phyloP scores from a whole-genome alignment of 2,329 filamentous ascomycete genomes.

The Colletotrichum somersetense region DNA sequence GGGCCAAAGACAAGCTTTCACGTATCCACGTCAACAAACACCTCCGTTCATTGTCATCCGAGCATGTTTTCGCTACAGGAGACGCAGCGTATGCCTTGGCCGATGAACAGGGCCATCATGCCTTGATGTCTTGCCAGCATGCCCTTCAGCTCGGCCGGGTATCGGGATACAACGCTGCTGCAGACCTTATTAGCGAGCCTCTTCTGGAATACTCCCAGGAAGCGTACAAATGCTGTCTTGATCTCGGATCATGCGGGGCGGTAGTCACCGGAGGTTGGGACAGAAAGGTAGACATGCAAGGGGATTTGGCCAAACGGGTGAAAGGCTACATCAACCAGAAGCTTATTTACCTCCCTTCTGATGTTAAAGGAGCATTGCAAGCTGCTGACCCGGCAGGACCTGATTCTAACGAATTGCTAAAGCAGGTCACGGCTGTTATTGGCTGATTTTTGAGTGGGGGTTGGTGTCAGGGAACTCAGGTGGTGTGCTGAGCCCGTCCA shows the following conservation, averaged over 20 bases:
- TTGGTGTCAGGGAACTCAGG: too few relatives aligned
- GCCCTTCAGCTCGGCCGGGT: constrained; percentile 52
- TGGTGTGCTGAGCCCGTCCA: too few relatives aligned
- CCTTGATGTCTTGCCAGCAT: constrained; percentile 57
- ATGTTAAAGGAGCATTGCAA: constrained; percentile 43
- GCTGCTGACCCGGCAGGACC: constrained; percentile 44
- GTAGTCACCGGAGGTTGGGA: constrained; percentile 51
- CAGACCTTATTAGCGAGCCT: constrained; percentile 48
- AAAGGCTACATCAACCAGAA: constrained; percentile 52
- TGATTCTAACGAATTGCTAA: constrained; percentile 32
- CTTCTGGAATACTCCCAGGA: constrained; percentile 48
- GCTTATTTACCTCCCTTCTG: constrained; percentile 51
- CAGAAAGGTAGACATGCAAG: constrained; percentile 46
- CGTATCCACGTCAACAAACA: constrained; percentile 49
- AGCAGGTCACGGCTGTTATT: not conserved
- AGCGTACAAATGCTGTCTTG: constrained; percentile 51
- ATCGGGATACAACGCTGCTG: constrained; percentile 51
- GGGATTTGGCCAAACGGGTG: constrained; percentile 48
- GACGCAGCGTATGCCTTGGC: constrained; percentile 49
- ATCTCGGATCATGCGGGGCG: constrained; percentile 51
- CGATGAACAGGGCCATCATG: constrained; percentile 46
- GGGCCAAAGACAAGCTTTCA: constrained; percentile 46
- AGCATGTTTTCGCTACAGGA: constrained; percentile 51
- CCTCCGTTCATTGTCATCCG: constrained; percentile 45
- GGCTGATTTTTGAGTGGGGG: not conserved